phyloP scores from a whole-genome alignment of 495 filamentous ascomycete species.

The Pseudotulostoma volvatum region DNA sequence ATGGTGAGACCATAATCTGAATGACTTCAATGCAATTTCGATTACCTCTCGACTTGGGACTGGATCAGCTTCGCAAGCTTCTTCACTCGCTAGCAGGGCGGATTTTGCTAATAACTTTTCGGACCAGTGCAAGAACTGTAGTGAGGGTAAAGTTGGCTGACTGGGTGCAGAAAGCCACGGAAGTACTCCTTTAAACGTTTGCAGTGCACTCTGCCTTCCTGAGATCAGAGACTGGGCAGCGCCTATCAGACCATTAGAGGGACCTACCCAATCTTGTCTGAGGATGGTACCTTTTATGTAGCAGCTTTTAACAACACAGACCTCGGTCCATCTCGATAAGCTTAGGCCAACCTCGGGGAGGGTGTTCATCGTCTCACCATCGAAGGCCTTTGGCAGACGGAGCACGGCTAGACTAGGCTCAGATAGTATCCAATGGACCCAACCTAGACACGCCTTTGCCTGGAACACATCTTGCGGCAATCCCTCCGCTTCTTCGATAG shows the following conservation, averaged over 20 bases:
- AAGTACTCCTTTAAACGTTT: slow-evolving; percentile 45
- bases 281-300: slow-evolving; percentile 47
- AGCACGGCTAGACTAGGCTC: slow-evolving; percentile 45
- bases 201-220: slow-evolving; percentile 38
- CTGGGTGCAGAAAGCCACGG: slow-evolving; percentile 35
- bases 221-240: slow-evolving; percentile 43
- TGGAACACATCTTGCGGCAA: slow-evolving; percentile 58
- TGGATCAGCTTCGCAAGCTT: slow-evolving; percentile 24
- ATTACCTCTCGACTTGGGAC: slow-evolving; percentile 14
- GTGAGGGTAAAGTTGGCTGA: slow-evolving; percentile 13
- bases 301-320: slow-evolving; percentile 60
- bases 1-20: slow-evolving; percentile 27
- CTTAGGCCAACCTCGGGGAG: slow-evolving; percentile 28
- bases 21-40: slow-evolving; percentile 21
- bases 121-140: slow-evolving; percentile 56
- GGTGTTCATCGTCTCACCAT: slow-evolving; percentile 29
- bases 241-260: slow-evolving; percentile 17
- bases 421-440: slow-evolving; percentile 61
- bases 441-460: slow-evolving; percentile 63
- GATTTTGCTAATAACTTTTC: slow-evolving; percentile 58
- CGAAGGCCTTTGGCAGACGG: slow-evolving; percentile 46
- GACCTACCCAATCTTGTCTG: slow-evolving; percentile 1
- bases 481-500: slow-evolving; percentile 43
- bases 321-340: slow-evolving; percentile 54
- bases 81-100: slow-evolving; percentile 46